These are phyloP conservation scores for Aspergillus thermomutatus DNA, from an alignment of 2,329 filamentous ascomycete species.

Conservation along the genomic window DNA sequence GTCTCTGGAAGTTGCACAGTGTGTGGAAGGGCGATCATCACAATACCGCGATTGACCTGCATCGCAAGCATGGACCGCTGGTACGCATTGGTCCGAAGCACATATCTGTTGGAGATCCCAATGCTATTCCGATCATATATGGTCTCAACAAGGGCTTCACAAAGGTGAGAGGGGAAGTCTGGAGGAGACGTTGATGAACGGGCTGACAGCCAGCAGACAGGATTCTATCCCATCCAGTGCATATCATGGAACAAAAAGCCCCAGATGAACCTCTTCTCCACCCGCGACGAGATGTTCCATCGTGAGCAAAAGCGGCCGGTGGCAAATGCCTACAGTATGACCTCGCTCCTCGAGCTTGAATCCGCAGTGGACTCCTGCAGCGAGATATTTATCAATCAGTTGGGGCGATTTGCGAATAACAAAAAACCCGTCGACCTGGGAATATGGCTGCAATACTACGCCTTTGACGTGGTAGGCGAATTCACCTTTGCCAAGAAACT, in stretches of 20 bases:
- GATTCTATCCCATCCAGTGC: slow-evolving; percentile 20
- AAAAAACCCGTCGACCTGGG: slow-evolving; percentile 11
- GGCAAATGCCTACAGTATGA: slow-evolving; percentile 27
- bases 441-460: slow-evolving; percentile 31
- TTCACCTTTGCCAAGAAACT: slow-evolving; percentile 41
- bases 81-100: slow-evolving; percentile 7
- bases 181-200: too few relatives aligned
- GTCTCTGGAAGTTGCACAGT: slow-evolving; percentile 16
- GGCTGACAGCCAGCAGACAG: slow-evolving; percentile 1
- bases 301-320: slow-evolving; percentile 17
- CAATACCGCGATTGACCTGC: slow-evolving; percentile 4
- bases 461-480: slow-evolving; percentile 42
- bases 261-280: slow-evolving; percentile 21
- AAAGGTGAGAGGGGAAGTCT: background rate
- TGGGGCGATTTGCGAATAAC: slow-evolving; percentile 10
- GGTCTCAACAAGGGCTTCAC: slow-evolving; percentile 1
- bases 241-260: slow-evolving; percentile 20
- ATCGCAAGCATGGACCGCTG: slow-evolving; percentile 2
- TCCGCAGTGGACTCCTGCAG: slow-evolving; percentile 25
- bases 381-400: slow-evolving; percentile 14
- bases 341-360: slow-evolving; percentile 24
- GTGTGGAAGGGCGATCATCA: slow-evolving; percentile 19
- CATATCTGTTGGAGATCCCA: slow-evolving; percentile 3
- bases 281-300: slow-evolving; percentile 17
- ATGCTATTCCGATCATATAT: slow-evolving; percentile 3